Percentiles rank a stretch among this genome's conserved stretches.
Conservation (phyloP, 2,329 filamentous ascomycete genomes). For the Pezicula rhizophila region DNA sequence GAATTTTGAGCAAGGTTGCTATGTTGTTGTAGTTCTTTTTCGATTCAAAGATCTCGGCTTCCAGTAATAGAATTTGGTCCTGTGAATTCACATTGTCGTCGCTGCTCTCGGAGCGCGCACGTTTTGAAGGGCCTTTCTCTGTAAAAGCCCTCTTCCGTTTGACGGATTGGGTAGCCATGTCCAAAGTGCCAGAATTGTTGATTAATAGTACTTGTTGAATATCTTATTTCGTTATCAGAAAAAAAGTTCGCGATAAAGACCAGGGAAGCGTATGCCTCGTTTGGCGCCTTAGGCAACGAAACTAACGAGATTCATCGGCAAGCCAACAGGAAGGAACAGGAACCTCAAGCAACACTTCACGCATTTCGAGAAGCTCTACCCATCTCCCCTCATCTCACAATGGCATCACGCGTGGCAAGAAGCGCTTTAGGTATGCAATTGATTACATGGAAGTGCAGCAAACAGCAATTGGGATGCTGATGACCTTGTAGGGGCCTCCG, state of each 20-base stretch:
- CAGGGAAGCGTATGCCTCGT: neutral
- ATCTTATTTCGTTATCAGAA: neutral
- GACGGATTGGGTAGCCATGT: constrained; percentile 7
- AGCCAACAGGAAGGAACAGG: neutral
- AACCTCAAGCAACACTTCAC: constrained; percentile 11
- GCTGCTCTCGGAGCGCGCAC: constrained; percentile 34
- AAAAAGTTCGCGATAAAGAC: neutral
- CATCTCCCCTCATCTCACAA: constrained; percentile 63
- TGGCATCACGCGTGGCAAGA: constrained; percentile 97
- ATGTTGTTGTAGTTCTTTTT: constrained; percentile 93
- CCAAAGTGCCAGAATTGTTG: constrained; percentile 22
- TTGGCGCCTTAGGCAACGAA: neutral
- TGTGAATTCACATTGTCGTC: constrained; percentile 47
- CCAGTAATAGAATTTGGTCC: constrained; percentile 66
- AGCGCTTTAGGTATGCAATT: constrained; percentile 79
- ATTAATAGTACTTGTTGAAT: neutral
- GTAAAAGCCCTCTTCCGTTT: constrained; percentile 46
- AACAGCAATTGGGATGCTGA: constrained; percentile 24
- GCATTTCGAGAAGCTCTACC: constrained; percentile 30
- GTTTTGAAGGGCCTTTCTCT: constrained; percentile 38
- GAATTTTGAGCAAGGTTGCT: constrained; percentile 58
- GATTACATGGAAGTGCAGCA: constrained; percentile 4
- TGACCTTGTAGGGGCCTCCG: constrained; percentile 60
- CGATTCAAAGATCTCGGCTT: constrained; percentile 77
- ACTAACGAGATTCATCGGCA: neutral